These are phyloP conservation scores for Penicillium cataractarum DNA, from an alignment of 495 filamentous ascomycete genomes.

Conservation along the genomic window DNA sequence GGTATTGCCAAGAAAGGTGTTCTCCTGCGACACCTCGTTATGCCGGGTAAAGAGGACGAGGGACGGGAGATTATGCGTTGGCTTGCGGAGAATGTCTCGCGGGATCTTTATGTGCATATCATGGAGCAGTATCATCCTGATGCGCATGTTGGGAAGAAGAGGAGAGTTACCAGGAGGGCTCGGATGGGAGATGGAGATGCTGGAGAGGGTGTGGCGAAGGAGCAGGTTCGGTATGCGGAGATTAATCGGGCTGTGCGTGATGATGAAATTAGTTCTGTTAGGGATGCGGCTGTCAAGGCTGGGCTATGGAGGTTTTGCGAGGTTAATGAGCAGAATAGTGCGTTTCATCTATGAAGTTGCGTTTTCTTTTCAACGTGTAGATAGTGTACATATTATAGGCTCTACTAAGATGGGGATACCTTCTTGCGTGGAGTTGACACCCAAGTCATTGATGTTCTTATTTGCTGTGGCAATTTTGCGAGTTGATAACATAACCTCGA, in stretches of 20 bases:
- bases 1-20: constrained; percentile 76
- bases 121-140: constrained; percentile 81
- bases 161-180: constrained; percentile 30
- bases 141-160: constrained; percentile 73
- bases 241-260: constrained; percentile 70
- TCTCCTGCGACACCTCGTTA: constrained; percentile 73
- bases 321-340: constrained; percentile 62
- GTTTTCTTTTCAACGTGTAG: background rate
- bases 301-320: constrained; percentile 79
- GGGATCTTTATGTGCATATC: constrained; percentile 70
- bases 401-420: too few relatives aligned
- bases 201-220: constrained; percentile 17
- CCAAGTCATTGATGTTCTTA: too few relatives aligned
- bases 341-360: constrained; percentile 62
- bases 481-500: too few relatives aligned
- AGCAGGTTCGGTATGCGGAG: constrained; percentile 68
- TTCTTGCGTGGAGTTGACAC: too few relatives aligned
- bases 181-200: constrained; percentile 15
- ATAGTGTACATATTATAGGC: background rate
- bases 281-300: constrained; percentile 64
- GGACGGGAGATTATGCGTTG: constrained; percentile 69
- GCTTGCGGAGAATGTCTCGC: constrained; percentile 67
- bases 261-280: constrained; percentile 63
- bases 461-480: too few relatives aligned
- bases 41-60: constrained; percentile 73